Evolutionary conservation across 2,329 filamentous ascomycete species (phyloP), one percentile per base, ranked within the genome.

Genomic region (Arthrobotrys megalospora): DNA sequence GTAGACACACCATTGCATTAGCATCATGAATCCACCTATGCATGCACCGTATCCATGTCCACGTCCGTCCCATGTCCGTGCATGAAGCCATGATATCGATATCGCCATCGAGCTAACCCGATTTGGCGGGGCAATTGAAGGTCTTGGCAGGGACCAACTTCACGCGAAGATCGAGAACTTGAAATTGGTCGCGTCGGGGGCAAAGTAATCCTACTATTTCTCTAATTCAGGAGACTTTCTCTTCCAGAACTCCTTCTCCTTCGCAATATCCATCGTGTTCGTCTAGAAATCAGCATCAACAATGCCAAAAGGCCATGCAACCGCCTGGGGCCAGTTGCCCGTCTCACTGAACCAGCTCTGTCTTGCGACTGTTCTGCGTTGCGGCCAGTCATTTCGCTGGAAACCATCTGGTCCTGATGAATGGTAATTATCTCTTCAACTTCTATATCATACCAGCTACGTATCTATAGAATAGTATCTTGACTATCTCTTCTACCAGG

Each of bases 321-420:
- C 73, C 8, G 92, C 93, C 83, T 99, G 96, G 96, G 90, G 90
- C 80, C 96, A 93, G 86, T 86, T 99, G 81, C 94, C 96, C 24
- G 86, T 97, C 47, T 92, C 88, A 78, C 86, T 97, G 38, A 89
- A 91, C 3, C 96, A 99, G 83, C 89, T 99, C 3, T 97, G 93
- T 83, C 94, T 99, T 80, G 93, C 97, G 82, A 99, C 95, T 0
- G 97, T 94, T 0, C 86, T 99, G 38, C 91, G 95, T 79, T 99
- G 96, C 84, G 96, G 96, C 2, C 96, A 99, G 84, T 97, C 95
- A 0, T 99, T 99, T 81, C 91, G 95, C 86, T 99, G 96, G 96
- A 91, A 91, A 79, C 94, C 94, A 83, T 89, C 93, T 60, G 88
- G 88, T 60, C 86, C 90, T 50, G 90, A 94, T 83, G 91, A 95